Evolutionary conservation across 176 grass and related monocot species (phyloP).

Genomic region (Ampelocalamus luodianensis): DNA sequence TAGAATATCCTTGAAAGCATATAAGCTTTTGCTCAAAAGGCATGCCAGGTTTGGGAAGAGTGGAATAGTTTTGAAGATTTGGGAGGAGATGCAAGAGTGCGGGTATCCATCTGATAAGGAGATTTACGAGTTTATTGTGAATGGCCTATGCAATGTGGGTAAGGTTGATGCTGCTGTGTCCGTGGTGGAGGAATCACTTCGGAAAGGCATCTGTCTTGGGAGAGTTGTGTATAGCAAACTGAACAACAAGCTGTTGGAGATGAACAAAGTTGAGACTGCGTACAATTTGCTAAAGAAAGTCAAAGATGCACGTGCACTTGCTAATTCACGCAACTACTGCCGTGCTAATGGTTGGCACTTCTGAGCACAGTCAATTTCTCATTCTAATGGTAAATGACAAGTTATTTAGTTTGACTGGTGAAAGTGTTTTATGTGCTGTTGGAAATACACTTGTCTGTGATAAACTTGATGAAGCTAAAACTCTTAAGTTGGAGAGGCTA

Average conservation of each 20-base stretch:
- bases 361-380: constrained; percentile 8
- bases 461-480: background rate
- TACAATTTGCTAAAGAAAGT: constrained; percentile 78
- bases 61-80: constrained; percentile 68
- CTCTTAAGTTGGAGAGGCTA: background rate
- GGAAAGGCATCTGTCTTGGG: constrained; percentile 67
- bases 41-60: constrained; percentile 85
- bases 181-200: constrained; percentile 79
- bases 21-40: constrained; percentile 86
- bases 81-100: constrained; percentile 80
- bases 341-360: constrained; percentile 92
- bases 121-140: constrained; percentile 81
- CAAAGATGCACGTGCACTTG: constrained; percentile 53
- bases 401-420: background rate
- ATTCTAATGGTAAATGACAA: background rate
- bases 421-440: background rate
- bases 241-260: constrained; percentile 77
- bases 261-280: constrained; percentile 83
- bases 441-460: background rate
- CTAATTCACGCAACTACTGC: constrained; percentile 69
- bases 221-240: constrained; percentile 82
- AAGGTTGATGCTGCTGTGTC: constrained; percentile 84
- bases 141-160: constrained; percentile 87
- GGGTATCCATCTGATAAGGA: constrained; percentile 73
- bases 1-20: constrained; percentile 77